phyloP scores from a whole-genome alignment of 2,329 filamentous ascomycete species.

The Fusarium agapanthi region DNA sequence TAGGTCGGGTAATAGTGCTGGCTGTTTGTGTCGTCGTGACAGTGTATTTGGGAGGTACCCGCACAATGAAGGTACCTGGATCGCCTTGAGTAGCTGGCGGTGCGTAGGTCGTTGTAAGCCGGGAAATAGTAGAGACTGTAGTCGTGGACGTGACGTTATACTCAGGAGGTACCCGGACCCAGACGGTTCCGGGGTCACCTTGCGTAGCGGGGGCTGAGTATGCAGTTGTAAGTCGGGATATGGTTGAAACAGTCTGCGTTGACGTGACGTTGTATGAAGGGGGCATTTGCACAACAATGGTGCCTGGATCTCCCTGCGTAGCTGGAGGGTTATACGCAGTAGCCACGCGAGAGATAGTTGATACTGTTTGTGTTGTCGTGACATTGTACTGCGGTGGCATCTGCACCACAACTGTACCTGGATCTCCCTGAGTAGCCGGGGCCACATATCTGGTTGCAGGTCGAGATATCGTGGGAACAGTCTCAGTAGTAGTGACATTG shows the following conservation, averaged over 20 bases:
- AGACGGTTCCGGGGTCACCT: conserved; percentile 11
- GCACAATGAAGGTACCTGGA: conserved; percentile 2
- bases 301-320: conserved; percentile 1
- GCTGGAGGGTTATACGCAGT: background rate
- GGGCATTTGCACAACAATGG: background rate
- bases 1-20: background rate
- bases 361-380: background rate
- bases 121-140: background rate
- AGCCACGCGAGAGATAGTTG: background rate
- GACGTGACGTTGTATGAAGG: background rate
- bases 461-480: background rate
- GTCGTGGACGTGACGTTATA: conserved; percentile 10
- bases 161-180: background rate
- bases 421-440: conserved; percentile 1
- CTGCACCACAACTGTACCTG: conserved; percentile 16
- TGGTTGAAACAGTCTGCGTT: background rate
- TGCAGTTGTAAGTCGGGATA: background rate
- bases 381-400: conserved; percentile 3
- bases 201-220: background rate
- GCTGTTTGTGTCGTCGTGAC: conserved; percentile 5
- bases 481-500: conserved; percentile 1
- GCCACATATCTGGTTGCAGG: background rate
- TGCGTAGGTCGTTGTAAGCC: background rate
- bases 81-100: background rate
- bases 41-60: background rate